Percentiles rank a stretch among this genome's conserved stretches.
Evolutionary conservation across 306 rosid species (phyloP).

Genomic region (Mimosa pudica): DNA sequence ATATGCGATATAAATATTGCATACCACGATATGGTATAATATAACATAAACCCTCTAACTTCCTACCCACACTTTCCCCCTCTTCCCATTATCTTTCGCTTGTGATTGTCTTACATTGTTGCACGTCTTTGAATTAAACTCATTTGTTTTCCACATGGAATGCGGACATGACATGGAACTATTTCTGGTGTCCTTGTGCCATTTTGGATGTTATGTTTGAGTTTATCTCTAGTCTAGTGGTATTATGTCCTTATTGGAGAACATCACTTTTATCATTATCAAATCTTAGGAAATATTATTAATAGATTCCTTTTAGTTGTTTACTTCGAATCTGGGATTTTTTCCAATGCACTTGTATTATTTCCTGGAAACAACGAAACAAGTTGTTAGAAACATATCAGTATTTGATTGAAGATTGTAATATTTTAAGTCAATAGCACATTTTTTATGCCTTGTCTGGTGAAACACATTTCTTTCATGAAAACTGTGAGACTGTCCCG

Average conservation of each 20-base stretch:
- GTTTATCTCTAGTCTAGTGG: not conserved
- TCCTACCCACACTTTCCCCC: not conserved
- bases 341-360: not conserved
- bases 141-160: not conserved
- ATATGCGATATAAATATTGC: slow-evolving; percentile 41
- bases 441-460: not conserved
- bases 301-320: not conserved
- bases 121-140: not conserved
- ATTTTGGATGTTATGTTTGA: not conserved
- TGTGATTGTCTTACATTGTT: not conserved
- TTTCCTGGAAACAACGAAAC: not conserved
- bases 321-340: not conserved
- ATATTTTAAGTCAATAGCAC: not conserved
- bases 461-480: too few species aligned
- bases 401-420: not conserved
- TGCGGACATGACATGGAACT: not conserved
- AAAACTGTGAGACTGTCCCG: not conserved
- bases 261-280: not conserved
- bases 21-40: slow-evolving; percentile 40
- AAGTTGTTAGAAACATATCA: not conserved
- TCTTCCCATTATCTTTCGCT: not conserved
- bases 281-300: not conserved
- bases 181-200: slow-evolving; percentile 5
- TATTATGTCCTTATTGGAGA: too few species aligned
- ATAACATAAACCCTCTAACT: slow-evolving; percentile 45